phyloP scores from a whole-genome alignment of 169 alveolate genomes.

The Neospora caninum region DNA sequence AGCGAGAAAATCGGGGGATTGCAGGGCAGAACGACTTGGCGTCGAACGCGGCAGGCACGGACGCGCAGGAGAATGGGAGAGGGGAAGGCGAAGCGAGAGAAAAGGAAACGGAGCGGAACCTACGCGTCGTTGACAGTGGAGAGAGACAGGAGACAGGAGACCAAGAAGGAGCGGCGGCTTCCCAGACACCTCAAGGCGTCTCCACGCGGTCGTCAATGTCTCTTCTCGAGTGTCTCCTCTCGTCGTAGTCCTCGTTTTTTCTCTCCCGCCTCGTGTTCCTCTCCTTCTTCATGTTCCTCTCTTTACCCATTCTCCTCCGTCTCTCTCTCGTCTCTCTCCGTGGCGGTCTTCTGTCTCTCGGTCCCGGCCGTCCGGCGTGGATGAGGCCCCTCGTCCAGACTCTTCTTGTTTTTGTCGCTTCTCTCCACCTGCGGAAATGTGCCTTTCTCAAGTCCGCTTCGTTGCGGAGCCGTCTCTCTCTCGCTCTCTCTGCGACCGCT shows the following conservation, averaged over 20 bases:
- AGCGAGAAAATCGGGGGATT: no score
- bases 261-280: neutral
- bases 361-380: neutral
- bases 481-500: neutral
- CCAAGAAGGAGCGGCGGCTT: neutral
- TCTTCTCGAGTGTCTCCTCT: neutral
- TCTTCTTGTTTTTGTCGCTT: neutral
- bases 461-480: neutral
- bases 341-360: neutral
- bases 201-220: neutral
- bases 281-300: neutral
- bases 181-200: neutral
- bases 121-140: neutral
- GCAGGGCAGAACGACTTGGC: no score
- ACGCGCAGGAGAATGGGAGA: no score
- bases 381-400: neutral
- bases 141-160: neutral
- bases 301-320: neutral
- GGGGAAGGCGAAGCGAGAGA: neutral
- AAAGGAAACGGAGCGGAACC: neutral
- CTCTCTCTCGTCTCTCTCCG: neutral
- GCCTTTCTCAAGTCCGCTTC: neutral
- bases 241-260: neutral
- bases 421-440: neutral
- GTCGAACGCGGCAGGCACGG: no score